A percentile compares a stretch with the other conserved stretches of the same genome.
Evolutionary conservation across 2,329 filamentous ascomycete species (phyloP).

Genomic region (Apiospora phragmitis): DNA sequence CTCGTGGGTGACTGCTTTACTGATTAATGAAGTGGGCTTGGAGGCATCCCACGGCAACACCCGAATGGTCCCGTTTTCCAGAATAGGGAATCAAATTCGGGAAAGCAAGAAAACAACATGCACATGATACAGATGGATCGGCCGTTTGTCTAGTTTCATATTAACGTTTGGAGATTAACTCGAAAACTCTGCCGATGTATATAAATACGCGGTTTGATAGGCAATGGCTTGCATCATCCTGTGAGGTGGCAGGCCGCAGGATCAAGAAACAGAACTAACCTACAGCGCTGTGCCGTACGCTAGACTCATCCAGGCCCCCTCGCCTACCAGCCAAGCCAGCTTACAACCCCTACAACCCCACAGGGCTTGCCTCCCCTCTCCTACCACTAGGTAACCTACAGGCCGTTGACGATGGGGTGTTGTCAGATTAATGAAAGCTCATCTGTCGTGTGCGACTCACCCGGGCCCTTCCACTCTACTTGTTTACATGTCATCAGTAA

Average conservation of each 20-base stretch:
- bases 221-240: neutral
- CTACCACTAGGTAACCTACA: neutral
- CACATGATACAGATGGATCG: constrained; percentile 1
- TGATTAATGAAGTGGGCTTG: neutral
- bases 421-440: neutral
- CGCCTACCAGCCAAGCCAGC: neutral
- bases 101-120: neutral
- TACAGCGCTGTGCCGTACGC: neutral
- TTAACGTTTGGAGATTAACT: neutral
- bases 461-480: neutral
- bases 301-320: neutral
- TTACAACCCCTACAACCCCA: neutral
- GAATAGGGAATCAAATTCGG: neutral
- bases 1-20: no score
- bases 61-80: neutral
- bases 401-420: neutral
- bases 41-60: neutral
- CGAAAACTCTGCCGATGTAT: neutral
- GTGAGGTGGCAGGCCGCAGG: neutral
- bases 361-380: neutral
- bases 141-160: constrained; percentile 13
- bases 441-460: neutral
- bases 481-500: neutral
- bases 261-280: neutral
- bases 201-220: neutral